Percentiles rank a stretch among this genome's conserved stretches.
Evolutionary conservation across 495 filamentous ascomycete species (phyloP).

Genomic region (Podospora appendiculata): DNA sequence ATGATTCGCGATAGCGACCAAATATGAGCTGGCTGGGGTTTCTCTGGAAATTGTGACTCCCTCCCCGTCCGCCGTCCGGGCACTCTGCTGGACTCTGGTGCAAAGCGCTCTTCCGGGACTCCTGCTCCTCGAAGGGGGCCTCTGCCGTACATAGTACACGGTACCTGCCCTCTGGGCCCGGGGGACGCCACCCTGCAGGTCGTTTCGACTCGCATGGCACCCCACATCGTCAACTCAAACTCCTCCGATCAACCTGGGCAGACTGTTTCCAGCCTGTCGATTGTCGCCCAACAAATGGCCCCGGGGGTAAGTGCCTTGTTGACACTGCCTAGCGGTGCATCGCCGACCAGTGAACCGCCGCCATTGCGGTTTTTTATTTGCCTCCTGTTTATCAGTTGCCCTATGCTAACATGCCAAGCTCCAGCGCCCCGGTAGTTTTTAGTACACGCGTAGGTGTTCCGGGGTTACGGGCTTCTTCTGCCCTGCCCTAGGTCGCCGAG

Average conservation of each 20-base stretch:
- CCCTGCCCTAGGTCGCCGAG: too few species aligned
- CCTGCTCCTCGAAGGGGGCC: too few species aligned
- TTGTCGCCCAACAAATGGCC: conserved; percentile 9
- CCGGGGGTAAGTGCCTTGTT: conserved; percentile 7
- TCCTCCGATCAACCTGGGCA: too few species aligned
- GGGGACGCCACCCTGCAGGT: neutral
- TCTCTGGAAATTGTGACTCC: conserved; percentile 16
- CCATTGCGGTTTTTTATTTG: conserved; percentile 8
- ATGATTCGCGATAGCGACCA: conserved; percentile 21
- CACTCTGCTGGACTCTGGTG: too few species aligned
- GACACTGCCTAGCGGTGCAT: conserved; percentile 6
- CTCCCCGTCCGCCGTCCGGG: too few species aligned
- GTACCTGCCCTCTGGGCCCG: neutral
- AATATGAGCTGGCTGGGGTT: conserved; percentile 26
- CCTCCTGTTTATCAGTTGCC: conserved; percentile 6
- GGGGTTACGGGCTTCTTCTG: too few species aligned
- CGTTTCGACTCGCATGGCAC: neutral
- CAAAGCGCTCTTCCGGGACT: too few species aligned
- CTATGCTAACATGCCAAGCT: neutral
- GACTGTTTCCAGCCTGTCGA: conserved; percentile 6
- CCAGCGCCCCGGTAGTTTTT: neutral
- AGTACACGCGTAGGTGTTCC: too few species aligned
- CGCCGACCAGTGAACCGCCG: conserved; percentile 11
- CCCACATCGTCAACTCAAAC: neutral
- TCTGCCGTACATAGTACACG: neutral